A percentile compares a stretch with the other conserved stretches of the same genome.
Evolutionary conservation across 2,329 filamentous ascomycete species (phyloP).

Genomic region (Diaporthe australafricana): DNA sequence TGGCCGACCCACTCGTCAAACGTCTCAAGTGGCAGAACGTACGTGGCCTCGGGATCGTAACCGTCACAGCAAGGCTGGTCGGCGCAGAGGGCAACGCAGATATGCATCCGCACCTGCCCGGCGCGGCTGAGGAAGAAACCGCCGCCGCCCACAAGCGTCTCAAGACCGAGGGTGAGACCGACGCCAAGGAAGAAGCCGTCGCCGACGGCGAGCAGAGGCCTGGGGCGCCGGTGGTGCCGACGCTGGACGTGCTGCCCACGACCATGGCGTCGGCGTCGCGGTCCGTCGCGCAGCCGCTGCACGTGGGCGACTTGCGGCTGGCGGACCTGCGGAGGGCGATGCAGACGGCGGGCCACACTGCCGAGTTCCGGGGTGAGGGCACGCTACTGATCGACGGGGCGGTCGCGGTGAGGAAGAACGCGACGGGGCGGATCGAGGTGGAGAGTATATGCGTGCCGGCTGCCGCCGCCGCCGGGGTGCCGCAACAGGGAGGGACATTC

Average conservation of each 20-base stretch:
- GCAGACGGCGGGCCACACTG: constrained; percentile 83
- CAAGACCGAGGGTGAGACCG: constrained; percentile 54
- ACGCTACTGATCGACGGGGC: constrained; percentile 88
- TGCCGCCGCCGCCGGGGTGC: constrained; percentile 52
- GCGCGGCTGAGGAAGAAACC: constrained; percentile 60
- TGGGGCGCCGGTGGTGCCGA: constrained; percentile 53
- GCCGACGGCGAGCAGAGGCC: constrained; percentile 33
- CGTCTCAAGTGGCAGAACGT: constrained; percentile 96
- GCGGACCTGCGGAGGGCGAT: constrained; percentile 89
- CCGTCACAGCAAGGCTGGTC: constrained; percentile 80
- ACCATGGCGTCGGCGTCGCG: constrained; percentile 78
- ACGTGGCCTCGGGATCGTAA: constrained; percentile 88
- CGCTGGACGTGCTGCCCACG: constrained; percentile 65
- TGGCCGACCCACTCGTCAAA: constrained; percentile 86
- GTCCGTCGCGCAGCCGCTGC: constrained; percentile 85
- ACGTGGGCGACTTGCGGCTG: constrained; percentile 92
- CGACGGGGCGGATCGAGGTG: constrained; percentile 87
- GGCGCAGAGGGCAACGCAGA: constrained; percentile 54
- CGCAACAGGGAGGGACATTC: constrained; percentile 74
- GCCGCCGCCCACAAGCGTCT: constrained; percentile 58
- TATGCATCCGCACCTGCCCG: constrained; percentile 40
- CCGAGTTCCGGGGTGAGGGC: constrained; percentile 94
- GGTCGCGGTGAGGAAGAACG: constrained; percentile 89
- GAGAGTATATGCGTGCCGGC: constrained; percentile 76
- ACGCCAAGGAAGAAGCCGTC: constrained; percentile 38